Evolutionary conservation across 352 stramenopile species (phyloP).

Genomic region (Globisporangium lucens): DNA sequence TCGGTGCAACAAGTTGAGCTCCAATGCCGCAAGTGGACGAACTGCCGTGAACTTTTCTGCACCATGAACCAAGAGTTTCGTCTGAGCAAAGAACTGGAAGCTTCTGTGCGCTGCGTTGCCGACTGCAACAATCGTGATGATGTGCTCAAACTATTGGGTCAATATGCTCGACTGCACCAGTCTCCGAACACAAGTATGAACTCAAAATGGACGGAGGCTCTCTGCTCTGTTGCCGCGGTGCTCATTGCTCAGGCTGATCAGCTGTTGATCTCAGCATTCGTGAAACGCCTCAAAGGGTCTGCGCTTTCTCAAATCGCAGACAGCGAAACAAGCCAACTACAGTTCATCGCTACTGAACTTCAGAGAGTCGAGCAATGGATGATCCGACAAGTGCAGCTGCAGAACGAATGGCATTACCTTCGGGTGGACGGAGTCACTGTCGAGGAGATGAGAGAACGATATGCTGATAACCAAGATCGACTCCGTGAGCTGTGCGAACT

Average conservation of each 20-base stretch:
- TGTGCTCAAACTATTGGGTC: conserved; percentile 15
- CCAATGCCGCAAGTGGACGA: conserved; percentile 28
- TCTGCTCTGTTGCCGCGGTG: conserved; percentile 11
- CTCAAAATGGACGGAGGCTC: conserved; percentile 15
- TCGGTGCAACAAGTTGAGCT: conserved; percentile 28
- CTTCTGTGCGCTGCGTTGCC: conserved; percentile 22
- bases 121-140: conserved; percentile 18
- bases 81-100: neutral
- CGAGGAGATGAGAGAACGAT: conserved; percentile 52
- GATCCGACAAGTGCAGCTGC: conserved; percentile 55
- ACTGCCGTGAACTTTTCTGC: conserved; percentile 25
- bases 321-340: conserved; percentile 16
- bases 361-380: conserved; percentile 58
- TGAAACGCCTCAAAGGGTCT: neutral
- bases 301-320: neutral
- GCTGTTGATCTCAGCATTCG: neutral
- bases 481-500: conserved; percentile 51
- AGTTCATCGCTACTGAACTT: conserved; percentile 34
- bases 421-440: conserved; percentile 34
- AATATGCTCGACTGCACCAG: conserved; percentile 12
- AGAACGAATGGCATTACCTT: conserved; percentile 63
- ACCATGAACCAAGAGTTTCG: conserved; percentile 6
- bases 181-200: conserved; percentile 18
- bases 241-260: conserved; percentile 14
- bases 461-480: conserved; percentile 42